A percentile compares a stretch with the other conserved stretches of the same genome.
Evolutionary conservation across 2,329 filamentous ascomycete genomes (phyloP).

Genomic region (Penicillium aurantiogriseum): DNA sequence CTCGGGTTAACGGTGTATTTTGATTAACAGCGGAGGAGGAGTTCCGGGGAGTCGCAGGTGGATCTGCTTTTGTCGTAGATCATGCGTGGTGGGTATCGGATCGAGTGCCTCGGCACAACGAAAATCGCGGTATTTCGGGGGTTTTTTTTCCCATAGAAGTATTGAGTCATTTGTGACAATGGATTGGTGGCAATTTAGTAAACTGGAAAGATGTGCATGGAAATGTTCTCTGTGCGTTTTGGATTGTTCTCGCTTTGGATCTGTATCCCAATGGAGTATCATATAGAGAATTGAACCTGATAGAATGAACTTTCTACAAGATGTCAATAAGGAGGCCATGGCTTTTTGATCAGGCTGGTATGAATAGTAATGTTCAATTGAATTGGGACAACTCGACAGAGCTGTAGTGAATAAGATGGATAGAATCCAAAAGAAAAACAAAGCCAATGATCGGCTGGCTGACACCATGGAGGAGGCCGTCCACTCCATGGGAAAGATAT

Average conservation of each 20-base stretch:
- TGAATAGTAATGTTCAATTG: not conserved
- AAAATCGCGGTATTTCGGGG: not conserved
- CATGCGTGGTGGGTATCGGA: slow-evolving; percentile 2
- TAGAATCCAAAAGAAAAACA: not conserved
- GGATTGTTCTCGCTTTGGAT: not conserved
- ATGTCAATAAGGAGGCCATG: not conserved
- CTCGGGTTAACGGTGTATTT: not conserved
- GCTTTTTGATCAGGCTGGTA: not conserved
- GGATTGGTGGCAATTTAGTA: not conserved
- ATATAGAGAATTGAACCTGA: not conserved
- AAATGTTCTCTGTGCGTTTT: not conserved
- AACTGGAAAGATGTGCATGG: not conserved
- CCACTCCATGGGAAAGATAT: slow-evolving; percentile 12
- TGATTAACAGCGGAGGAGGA: not conserved
- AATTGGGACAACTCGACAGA: not conserved
- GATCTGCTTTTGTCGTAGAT: slow-evolving; percentile 3
- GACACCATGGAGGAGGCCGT: slow-evolving; percentile 2
- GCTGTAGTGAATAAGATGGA: not conserved
- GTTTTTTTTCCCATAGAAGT: not conserved
- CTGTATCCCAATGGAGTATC: not conserved
- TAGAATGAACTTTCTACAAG: not conserved
- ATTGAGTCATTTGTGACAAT: not conserved
- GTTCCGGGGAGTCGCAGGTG: not conserved
- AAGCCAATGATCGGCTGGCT: not conserved
- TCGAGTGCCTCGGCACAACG: slow-evolving; percentile 1